Percentiles rank a stretch among this genome's conserved stretches.
These are phyloP conservation scores for Camellia oleifera DNA, from an alignment of 179 eudicot genomes.

Conservation along the genomic window DNA sequence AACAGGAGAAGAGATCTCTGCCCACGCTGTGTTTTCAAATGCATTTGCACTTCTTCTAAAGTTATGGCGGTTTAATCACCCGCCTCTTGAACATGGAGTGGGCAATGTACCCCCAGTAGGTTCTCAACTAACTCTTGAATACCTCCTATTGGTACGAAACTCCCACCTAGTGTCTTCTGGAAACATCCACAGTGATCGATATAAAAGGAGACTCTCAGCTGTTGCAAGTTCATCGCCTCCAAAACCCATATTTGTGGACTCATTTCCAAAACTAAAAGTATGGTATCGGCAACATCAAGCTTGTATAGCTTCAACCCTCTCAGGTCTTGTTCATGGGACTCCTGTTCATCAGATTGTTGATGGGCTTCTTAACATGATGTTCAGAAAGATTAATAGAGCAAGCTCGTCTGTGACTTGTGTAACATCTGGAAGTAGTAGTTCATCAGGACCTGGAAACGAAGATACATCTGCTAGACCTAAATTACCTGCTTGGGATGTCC, in stretches of 20 bases:
- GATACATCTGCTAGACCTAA: slow-evolving; percentile 61
- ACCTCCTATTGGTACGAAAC: slow-evolving; percentile 74
- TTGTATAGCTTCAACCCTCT: slow-evolving; percentile 89
- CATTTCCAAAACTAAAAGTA: slow-evolving; percentile 77
- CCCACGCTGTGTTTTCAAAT: slow-evolving; percentile 83
- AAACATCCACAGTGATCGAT: slow-evolving; percentile 45
- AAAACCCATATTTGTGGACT: slow-evolving; percentile 80
- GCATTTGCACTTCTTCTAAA: slow-evolving; percentile 90
- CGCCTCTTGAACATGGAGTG: slow-evolving; percentile 83
- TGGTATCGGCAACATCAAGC: slow-evolving; percentile 98
- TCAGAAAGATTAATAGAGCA: slow-evolving; percentile 62
- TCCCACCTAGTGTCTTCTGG: slow-evolving; percentile 68
- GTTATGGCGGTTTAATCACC: slow-evolving; percentile 95
- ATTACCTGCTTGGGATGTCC: slow-evolving; percentile 95
- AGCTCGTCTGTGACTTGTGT: slow-evolving; percentile 48
- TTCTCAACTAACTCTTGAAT: slow-evolving; percentile 90
- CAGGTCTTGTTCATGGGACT: slow-evolving; percentile 81
- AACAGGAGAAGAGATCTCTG: slow-evolving; percentile 84
- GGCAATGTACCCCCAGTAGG: slow-evolving; percentile 99
- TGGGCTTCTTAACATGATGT: slow-evolving; percentile 82
- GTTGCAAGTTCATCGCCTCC: slow-evolving; percentile 59
- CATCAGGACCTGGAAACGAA: slow-evolving; percentile 71
- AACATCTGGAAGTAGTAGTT: slow-evolving; percentile 82
- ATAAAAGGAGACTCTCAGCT: slow-evolving; percentile 56
- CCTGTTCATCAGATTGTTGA: slow-evolving; percentile 87